A percentile compares a stretch with the other conserved stretches of the same genome.
Evolutionary conservation across 2,329 filamentous ascomycete genomes (phyloP).

Genomic region (Sporothrix phasma): DNA sequence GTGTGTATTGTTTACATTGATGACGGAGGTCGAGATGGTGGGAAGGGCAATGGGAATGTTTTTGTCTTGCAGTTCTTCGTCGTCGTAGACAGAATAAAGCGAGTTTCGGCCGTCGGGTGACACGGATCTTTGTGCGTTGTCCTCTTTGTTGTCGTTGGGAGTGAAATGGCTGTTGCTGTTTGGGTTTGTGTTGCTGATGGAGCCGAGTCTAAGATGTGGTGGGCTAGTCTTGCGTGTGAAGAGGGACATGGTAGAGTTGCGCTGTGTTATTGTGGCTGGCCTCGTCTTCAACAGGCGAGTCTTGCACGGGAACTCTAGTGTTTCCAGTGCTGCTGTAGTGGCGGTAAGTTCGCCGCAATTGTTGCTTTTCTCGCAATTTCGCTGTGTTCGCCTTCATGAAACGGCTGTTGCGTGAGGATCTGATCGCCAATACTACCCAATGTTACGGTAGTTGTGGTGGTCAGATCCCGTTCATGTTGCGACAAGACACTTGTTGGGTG

Average conservation of each 20-base stretch:
- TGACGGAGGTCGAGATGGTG: neutral
- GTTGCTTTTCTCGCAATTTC: neutral
- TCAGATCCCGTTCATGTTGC: constrained; percentile 32
- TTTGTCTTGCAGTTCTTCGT: constrained; percentile 15
- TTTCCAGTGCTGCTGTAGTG: neutral
- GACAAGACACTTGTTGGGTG: neutral
- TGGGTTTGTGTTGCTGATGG: constrained; percentile 7
- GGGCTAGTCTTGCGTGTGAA: constrained; percentile 40
- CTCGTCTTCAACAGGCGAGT: too few relatives aligned
- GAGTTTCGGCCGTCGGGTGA: constrained; percentile 10
- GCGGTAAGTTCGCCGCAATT: neutral
- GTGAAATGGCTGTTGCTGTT: constrained; percentile 8
- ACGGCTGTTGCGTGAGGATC: constrained; percentile 7
- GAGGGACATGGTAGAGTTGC: constrained; percentile 35
- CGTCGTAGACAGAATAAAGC: constrained; percentile 8
- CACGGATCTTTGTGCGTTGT: constrained; percentile 15
- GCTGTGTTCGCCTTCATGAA: neutral
- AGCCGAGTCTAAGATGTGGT: constrained; percentile 43
- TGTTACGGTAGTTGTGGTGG: constrained; percentile 29
- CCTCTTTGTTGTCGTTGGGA: constrained; percentile 26
- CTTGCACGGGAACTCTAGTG: neutral
- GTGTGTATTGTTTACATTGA: neutral
- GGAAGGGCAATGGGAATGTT: constrained; percentile 7
- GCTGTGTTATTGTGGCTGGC: neutral
- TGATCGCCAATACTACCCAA: constrained; percentile 8